phyloP scores from a whole-genome alignment of 1,284 basidiomycete genomes.

The Leccinum fallax region DNA sequence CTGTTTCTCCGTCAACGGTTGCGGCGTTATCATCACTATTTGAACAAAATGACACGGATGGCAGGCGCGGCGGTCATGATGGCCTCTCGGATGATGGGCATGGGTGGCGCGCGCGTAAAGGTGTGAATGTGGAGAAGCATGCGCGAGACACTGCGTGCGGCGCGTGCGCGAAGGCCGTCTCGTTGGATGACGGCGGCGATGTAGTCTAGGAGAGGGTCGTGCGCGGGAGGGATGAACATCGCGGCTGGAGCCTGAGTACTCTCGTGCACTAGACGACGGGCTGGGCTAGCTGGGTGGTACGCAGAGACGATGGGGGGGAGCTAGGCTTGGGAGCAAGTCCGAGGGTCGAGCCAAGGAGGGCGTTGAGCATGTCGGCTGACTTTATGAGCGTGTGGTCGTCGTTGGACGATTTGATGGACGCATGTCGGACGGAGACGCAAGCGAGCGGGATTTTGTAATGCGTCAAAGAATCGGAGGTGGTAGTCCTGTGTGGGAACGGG shows the following conservation, averaged over 20 bases:
- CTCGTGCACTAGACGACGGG: neutral
- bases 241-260: neutral
- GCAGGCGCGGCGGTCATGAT: slow-evolving; percentile 68
- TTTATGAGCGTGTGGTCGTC: slow-evolving; percentile 27
- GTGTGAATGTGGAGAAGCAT: slow-evolving; percentile 76
- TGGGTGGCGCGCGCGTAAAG: slow-evolving; percentile 71
- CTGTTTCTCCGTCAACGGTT: slow-evolving; percentile 78
- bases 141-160: slow-evolving; percentile 57
- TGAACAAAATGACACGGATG: slow-evolving; percentile 54
- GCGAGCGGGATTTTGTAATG: neutral
- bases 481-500: too few species aligned
- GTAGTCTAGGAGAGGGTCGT: slow-evolving; percentile 77
- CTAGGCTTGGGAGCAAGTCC: slow-evolving; percentile 11
- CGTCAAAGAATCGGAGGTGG: too few species aligned
- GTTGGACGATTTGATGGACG: slow-evolving; percentile 18
- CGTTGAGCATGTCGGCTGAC: slow-evolving; percentile 22
- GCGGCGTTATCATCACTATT: slow-evolving; percentile 61
- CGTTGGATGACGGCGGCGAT: slow-evolving; percentile 68
- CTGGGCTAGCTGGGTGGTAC: neutral
- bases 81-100: slow-evolving; percentile 78
- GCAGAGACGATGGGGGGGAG: neutral
- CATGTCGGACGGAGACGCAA: slow-evolving; percentile 12
- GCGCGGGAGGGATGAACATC: slow-evolving; percentile 67
- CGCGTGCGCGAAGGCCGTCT: slow-evolving; percentile 70
- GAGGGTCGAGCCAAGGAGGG: slow-evolving; percentile 23